Conservation (phyloP, 225 moss, liverwort and hornwort species). For the Physcomitrium patens region DNA sequence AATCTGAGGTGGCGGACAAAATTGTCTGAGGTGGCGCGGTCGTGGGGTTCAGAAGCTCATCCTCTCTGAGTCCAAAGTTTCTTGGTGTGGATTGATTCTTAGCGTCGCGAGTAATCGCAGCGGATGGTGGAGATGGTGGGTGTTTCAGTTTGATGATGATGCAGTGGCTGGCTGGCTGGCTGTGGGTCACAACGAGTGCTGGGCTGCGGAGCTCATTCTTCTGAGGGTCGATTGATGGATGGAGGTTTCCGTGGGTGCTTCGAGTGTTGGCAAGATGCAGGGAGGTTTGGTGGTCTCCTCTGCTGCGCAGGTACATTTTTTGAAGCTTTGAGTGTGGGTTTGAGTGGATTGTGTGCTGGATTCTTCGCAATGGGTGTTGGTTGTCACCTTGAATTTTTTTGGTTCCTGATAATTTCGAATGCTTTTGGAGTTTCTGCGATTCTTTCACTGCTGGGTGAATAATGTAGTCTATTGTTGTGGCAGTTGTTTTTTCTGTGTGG, state of each 20-base stretch:
- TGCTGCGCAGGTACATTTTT: constrained; percentile 32
- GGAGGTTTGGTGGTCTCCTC: constrained; percentile 30
- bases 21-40: too few species aligned
- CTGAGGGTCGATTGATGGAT: constrained; percentile 30
- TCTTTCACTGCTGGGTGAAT: background rate
- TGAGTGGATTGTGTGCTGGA: background rate
- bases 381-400: background rate
- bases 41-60: too few species aligned
- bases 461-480: background rate
- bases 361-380: background rate
- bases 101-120: too few species aligned
- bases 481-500: background rate
- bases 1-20: too few species aligned
- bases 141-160: too few species aligned
- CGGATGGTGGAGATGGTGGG: too few species aligned
- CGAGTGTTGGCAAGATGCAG: constrained; percentile 29
- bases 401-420: background rate
- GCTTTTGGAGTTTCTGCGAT: background rate
- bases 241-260: constrained; percentile 27
- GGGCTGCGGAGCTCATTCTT: too few species aligned
- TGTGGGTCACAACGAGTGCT: too few species aligned
- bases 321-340: too few species aligned
- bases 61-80: too few species aligned
- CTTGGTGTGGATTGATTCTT: too few species aligned
- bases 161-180: too few species aligned